These are phyloP conservation scores for Penicillium crystallinum DNA, from an alignment of 495 filamentous ascomycete species.

Conservation along the genomic window DNA sequence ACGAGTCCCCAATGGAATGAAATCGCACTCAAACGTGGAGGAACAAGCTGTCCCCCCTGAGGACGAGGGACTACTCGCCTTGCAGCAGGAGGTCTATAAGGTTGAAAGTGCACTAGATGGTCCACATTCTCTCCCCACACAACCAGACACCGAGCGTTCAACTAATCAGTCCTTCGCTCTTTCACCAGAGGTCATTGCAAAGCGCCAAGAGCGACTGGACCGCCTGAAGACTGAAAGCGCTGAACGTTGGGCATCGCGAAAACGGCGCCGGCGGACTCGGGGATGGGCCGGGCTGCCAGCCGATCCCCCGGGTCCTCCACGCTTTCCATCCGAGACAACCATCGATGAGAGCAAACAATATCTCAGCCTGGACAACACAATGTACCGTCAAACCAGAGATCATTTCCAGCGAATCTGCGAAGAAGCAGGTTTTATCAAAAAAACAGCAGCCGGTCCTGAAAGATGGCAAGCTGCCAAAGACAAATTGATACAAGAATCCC, in stretches of 20 bases:
- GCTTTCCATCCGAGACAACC: slow-evolving; percentile 77
- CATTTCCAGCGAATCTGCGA: slow-evolving; percentile 68
- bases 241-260: slow-evolving; percentile 58
- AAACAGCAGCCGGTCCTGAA: slow-evolving; percentile 66
- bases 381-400: slow-evolving; percentile 59
- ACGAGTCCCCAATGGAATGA: slow-evolving; percentile 55
- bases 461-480: slow-evolving; percentile 70
- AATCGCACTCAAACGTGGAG: slow-evolving; percentile 28
- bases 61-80: slow-evolving; percentile 36
- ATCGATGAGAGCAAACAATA: slow-evolving; percentile 72
- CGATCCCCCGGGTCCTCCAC: slow-evolving; percentile 67
- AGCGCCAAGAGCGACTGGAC: slow-evolving; percentile 51
- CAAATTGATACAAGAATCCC: slow-evolving; percentile 57
- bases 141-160: slow-evolving; percentile 14
- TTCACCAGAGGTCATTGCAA: slow-evolving; percentile 48
- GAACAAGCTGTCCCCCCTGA: slow-evolving; percentile 24
- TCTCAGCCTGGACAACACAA: slow-evolving; percentile 55
- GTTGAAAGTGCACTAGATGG: slow-evolving; percentile 25
- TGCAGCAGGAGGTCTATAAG: slow-evolving; percentile 42
- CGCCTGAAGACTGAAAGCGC: slow-evolving; percentile 58
- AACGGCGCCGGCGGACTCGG: slow-evolving; percentile 66
- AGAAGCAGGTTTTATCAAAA: slow-evolving; percentile 61
- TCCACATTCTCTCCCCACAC: slow-evolving; percentile 15
- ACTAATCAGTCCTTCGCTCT: slow-evolving; percentile 32
- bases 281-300: slow-evolving; percentile 68